These are phyloP conservation scores for Polytrichum commune DNA, from an alignment of 225 moss, liverwort and hornwort species.

Conservation along the genomic window DNA sequence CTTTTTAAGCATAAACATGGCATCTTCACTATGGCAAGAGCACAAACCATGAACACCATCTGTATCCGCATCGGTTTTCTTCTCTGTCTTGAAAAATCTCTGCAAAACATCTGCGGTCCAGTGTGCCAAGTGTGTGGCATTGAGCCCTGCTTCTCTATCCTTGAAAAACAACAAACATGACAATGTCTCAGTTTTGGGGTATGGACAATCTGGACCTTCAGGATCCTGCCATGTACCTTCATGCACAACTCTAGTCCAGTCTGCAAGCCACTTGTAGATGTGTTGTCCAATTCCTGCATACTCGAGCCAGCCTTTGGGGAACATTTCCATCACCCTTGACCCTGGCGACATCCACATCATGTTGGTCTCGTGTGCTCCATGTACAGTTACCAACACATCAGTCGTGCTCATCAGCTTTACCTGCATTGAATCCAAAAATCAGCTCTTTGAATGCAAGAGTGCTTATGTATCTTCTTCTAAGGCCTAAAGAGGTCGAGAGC, in stretches of 20 bases:
- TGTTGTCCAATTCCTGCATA: slow-evolving; percentile 77
- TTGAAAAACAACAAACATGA: slow-evolving; percentile 68
- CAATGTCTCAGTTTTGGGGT: slow-evolving; percentile 30
- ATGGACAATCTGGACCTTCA: slow-evolving; percentile 69
- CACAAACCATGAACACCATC: slow-evolving; percentile 10
- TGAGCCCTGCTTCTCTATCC: slow-evolving; percentile 53
- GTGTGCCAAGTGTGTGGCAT: slow-evolving; percentile 46
- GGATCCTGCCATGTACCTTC: slow-evolving; percentile 72
- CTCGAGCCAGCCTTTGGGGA: slow-evolving; percentile 88
- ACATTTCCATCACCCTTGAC: slow-evolving; percentile 78
- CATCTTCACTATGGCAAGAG: slow-evolving; percentile 26
- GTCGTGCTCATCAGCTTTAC: slow-evolving; percentile 70
- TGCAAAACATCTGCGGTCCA: slow-evolving; percentile 57
- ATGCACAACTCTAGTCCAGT: slow-evolving; percentile 53
- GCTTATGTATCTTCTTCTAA: too few relatives aligned
- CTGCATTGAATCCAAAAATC: slow-evolving; percentile 27
- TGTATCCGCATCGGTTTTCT: background rate
- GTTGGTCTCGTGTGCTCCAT: slow-evolving; percentile 94
- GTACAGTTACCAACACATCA: slow-evolving; percentile 66
- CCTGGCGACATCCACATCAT: slow-evolving; percentile 86
- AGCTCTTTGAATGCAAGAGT: too few relatives aligned
- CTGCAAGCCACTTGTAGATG: slow-evolving; percentile 73
- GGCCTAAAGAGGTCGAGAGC: too few relatives aligned
- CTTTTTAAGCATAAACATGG: background rate
- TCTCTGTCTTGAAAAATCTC: background rate